phyloP scores from a whole-genome alignment of 2,329 filamentous ascomycete species.

The Dendrostoma leiphaemia region DNA sequence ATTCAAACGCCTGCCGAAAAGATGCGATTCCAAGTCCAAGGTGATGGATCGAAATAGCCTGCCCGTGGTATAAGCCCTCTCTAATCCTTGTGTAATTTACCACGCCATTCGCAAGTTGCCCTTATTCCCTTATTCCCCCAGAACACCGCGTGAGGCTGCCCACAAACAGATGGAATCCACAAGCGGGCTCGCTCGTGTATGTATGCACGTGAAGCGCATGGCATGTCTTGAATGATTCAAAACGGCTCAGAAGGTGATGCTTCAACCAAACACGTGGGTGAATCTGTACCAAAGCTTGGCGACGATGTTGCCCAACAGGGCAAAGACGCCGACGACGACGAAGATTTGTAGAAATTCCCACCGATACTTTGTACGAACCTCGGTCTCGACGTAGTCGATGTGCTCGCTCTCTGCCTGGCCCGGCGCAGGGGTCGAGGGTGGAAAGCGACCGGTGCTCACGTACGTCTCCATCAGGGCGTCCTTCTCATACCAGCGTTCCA shows the following conservation, averaged over 20 bases:
- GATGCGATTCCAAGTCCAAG: neutral
- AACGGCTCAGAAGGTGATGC: too few species aligned
- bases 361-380: conserved; percentile 51
- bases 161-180: neutral
- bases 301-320: conserved; percentile 37
- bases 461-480: conserved; percentile 86
- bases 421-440: conserved; percentile 54
- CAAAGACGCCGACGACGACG: conserved; percentile 44
- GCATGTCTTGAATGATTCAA: too few species aligned
- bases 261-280: neutral
- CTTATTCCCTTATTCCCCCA: neutral
- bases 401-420: conserved; percentile 33
- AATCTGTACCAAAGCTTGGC: conserved; percentile 25
- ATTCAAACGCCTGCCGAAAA: neutral
- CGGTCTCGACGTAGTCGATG: conserved; percentile 52
- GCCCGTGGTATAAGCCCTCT: neutral
- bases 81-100: neutral
- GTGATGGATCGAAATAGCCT: neutral
- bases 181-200: neutral
- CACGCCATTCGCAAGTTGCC: neutral
- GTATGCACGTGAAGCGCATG: neutral
- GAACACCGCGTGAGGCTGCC: neutral
- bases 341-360: conserved; percentile 58
- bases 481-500: conserved; percentile 87
- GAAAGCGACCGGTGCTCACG: conserved; percentile 74